phyloP scores from a whole-genome alignment of 805 yeast genomes.

The Wickerhamomyces silvicola region DNA sequence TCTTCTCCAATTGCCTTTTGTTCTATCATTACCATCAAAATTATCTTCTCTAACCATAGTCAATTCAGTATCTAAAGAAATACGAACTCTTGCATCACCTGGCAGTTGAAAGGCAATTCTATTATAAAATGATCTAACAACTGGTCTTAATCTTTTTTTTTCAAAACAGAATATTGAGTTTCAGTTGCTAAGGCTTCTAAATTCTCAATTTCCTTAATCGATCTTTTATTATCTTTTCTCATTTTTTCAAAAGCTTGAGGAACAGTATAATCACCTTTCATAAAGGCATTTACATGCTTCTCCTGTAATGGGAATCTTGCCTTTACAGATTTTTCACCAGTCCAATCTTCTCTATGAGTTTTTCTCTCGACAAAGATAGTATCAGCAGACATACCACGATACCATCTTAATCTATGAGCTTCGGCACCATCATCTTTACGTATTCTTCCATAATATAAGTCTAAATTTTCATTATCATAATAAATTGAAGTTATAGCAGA shows the following conservation, averaged over 20 bases:
- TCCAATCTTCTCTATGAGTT: conserved; percentile 99
- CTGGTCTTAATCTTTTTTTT: conserved; percentile 85
- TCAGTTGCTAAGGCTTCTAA: conserved; percentile 90
- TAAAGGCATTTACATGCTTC: conserved; percentile 77
- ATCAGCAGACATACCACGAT: conserved; percentile 94
- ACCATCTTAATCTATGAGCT: conserved; percentile 97
- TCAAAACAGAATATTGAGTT: conserved; percentile 83
- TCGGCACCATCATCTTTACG: conserved; percentile 98
- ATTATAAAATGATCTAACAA: conserved; percentile 90
- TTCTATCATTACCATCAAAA: conserved; percentile 88
- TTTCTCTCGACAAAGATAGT: conserved; percentile 94
- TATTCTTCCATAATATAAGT: conserved; percentile 88
- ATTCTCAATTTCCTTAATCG: conserved; percentile 80
- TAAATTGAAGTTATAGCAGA: conserved; percentile 95
- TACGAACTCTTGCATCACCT: conserved; percentile 98
- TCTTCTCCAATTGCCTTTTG: conserved; percentile 94
- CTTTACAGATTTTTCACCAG: conserved; percentile 98
- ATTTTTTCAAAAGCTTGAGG: conserved; percentile 86
- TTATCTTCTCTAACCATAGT: conserved; percentile 98
- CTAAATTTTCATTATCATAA: conserved; percentile 85
- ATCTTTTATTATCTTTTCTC: conserved; percentile 88
- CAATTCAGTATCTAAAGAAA: conserved; percentile 93
- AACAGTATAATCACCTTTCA: conserved; percentile 81
- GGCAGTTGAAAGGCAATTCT: conserved; percentile 99
- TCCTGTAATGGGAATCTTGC: conserved; percentile 93